Evolutionary conservation across 129 eudicot genomes (phyloP).

Genomic region (Apium graveolens): DNA sequence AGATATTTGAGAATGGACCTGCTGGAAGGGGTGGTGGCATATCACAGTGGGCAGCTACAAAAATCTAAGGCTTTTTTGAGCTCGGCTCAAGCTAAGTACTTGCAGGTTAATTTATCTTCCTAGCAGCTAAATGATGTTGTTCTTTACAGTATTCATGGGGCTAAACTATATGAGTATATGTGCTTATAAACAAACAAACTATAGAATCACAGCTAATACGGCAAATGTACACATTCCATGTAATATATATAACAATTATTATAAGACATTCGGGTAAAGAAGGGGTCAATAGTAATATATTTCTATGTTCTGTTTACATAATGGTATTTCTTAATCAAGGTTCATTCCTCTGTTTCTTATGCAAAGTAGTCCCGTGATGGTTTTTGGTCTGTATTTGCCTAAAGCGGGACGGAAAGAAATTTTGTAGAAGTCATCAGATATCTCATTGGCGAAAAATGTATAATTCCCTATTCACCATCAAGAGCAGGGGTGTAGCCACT

Average conservation of each 20-base stretch:
- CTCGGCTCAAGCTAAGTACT: conserved; percentile 53
- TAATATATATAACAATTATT: background rate
- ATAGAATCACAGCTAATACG: background rate
- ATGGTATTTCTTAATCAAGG: background rate
- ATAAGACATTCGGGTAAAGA: background rate
- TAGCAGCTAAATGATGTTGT: background rate
- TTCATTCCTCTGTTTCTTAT: background rate
- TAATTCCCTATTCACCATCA: background rate
- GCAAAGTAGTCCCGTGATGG: background rate
- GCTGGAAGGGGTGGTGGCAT: conserved; percentile 88
- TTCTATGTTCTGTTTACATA: background rate
- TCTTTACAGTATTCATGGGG: background rate
- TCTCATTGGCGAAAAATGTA: background rate
- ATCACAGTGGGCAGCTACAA: conserved; percentile 60
- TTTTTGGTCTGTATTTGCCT: background rate
- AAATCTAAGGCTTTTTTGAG: conserved; percentile 51
- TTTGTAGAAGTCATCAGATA: background rate
- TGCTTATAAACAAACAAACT: background rate
- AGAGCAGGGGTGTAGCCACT: background rate
- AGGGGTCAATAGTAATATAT: background rate
- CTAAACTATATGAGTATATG: background rate
- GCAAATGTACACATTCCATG: background rate
- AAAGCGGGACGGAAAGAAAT: background rate
- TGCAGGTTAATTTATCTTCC: conserved; percentile 34
- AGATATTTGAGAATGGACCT: conserved; percentile 84